Percentiles rank a stretch among this genome's conserved stretches.
Evolutionary conservation across 2,329 filamentous ascomycete species (phyloP).

Genomic region (Epichloe amarillans): DNA sequence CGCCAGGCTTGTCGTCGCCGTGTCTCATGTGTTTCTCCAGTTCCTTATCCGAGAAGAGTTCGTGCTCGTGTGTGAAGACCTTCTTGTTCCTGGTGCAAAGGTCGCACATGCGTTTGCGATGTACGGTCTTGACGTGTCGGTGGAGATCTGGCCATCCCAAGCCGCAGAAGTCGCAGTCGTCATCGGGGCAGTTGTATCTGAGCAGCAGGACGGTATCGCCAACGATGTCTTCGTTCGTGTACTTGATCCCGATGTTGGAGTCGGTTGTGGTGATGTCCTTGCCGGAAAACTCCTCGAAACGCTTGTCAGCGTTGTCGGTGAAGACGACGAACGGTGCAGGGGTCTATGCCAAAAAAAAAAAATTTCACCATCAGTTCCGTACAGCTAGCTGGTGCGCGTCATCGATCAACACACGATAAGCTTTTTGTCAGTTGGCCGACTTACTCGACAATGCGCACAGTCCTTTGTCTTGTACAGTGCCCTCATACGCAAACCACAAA

Average conservation of each 20-base stretch:
- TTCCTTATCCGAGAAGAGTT: constrained; percentile 71
- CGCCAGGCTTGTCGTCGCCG: constrained; percentile 82
- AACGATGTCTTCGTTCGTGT: constrained; percentile 77
- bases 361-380: not conserved
- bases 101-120: constrained; percentile 84
- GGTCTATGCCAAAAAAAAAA: constrained; percentile 28
- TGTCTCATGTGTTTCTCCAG: constrained; percentile 78
- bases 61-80: constrained; percentile 95
- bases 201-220: constrained; percentile 81
- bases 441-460: constrained; percentile 86
- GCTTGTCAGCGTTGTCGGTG: constrained; percentile 70
- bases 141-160: constrained; percentile 45
- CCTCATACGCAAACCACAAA: constrained; percentile 80
- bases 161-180: constrained; percentile 63
- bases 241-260: constrained; percentile 80
- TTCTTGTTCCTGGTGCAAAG: constrained; percentile 89
- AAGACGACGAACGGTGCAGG: constrained; percentile 74
- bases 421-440: constrained; percentile 17
- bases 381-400: not conserved
- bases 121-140: constrained; percentile 68
- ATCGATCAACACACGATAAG: not conserved
- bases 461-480: constrained; percentile 93
- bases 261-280: constrained; percentile 66
- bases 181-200: constrained; percentile 88
- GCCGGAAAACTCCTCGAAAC: constrained; percentile 69